Base-by-base conservation (phyloP, 192 early-diverging fungal genomes). In the Piromyces finnis region DNA sequence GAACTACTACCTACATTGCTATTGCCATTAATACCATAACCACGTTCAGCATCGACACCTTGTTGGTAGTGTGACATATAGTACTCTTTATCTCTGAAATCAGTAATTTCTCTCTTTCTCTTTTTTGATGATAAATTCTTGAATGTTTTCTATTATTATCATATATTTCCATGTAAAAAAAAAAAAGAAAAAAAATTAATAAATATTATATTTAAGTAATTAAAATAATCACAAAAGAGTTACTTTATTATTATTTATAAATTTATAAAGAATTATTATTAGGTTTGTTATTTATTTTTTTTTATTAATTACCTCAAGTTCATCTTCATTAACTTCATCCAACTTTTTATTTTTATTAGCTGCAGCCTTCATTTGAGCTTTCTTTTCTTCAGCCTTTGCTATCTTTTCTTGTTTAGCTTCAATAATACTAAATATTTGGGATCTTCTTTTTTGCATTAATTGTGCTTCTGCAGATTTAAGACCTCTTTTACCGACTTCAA, bases 401-500 rank as follows among this genome's bases (percentile, higher is more conserved):
- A 85, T 88, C 29, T 85, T 85, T 35, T 87, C 84, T 79, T 51
- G 79, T 29, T 32, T 79, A 16, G 35, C 77, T 28, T 28, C 30
- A 79, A 83, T 83, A 39, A 84, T 80, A 30, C 32, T 80, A 78
- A 41, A 30, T 28, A 36, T 78, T n/a, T 30, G 81, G 7, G 78
- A 68, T 12, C 89, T 79, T 37, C 89, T 81, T 13, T 85, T 83
- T 28, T 82, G 77, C 88, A 90, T 89, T 78, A 90, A 59, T 5
- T 86, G 27, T 0, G 89, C 88, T 5, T 92, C 91, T 13, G 92
- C 79, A 32, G 94, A 88, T 83, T 92, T 96, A 79, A 85, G 83
- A 30, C 97, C 97, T 80, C 94, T 89, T 78, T 89, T 92, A 29
- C 95, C 95, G 36, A 95, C 88, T 82, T 99, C 97, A 84, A 99